Percentiles rank a stretch among this genome's conserved stretches.
These are phyloP conservation scores for Teratosphaeria pseudoeucalypti DNA, from an alignment of 2,329 filamentous ascomycete genomes.

Conservation along the genomic window DNA sequence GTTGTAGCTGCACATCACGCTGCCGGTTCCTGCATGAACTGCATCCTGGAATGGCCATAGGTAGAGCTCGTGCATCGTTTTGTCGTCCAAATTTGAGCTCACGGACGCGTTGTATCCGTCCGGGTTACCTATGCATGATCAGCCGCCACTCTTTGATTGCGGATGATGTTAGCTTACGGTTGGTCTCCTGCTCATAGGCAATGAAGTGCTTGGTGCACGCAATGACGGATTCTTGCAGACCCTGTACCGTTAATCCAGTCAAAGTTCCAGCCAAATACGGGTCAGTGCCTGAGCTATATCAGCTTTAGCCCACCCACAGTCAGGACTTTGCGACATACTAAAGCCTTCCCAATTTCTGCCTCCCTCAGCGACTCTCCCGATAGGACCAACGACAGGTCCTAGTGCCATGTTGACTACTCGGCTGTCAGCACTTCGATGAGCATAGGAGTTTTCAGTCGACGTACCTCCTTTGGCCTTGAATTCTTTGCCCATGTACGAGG, in stretches of 20 bases:
- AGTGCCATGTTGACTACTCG: conserved; percentile 52
- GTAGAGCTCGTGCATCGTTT: conserved; percentile 40
- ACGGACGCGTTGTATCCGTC: conserved; percentile 18
- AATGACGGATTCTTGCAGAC: conserved; percentile 54
- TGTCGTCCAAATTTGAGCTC: conserved; percentile 53
- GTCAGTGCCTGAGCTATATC: conserved; percentile 12
- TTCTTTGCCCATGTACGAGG: conserved; percentile 22
- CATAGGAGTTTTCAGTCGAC: neutral
- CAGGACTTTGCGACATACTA: neutral
- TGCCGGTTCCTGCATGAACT: conserved; percentile 38
- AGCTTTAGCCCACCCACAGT: neutral
- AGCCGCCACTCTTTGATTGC: conserved; percentile 41
- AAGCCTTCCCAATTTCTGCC: conserved; percentile 61
- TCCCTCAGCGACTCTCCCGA: conserved; percentile 45
- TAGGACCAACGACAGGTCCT: conserved; percentile 65
- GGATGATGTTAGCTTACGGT: conserved; percentile 43
- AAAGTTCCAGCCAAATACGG: conserved; percentile 21
- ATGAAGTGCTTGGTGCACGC: conserved; percentile 73
- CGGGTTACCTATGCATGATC: neutral
- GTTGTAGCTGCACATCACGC: conserved; percentile 54
- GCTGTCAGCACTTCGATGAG: neutral
- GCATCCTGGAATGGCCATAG: conserved; percentile 38
- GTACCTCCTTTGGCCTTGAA: conserved; percentile 21
- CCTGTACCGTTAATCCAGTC: conserved; percentile 16
- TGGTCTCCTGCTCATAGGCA: conserved; percentile 62